Percentiles rank a stretch among this genome's conserved stretches.
These are phyloP conservation scores for Aspergillus vadensis DNA, from an alignment of 2,329 filamentous ascomycete genomes.

Conservation along the genomic window DNA sequence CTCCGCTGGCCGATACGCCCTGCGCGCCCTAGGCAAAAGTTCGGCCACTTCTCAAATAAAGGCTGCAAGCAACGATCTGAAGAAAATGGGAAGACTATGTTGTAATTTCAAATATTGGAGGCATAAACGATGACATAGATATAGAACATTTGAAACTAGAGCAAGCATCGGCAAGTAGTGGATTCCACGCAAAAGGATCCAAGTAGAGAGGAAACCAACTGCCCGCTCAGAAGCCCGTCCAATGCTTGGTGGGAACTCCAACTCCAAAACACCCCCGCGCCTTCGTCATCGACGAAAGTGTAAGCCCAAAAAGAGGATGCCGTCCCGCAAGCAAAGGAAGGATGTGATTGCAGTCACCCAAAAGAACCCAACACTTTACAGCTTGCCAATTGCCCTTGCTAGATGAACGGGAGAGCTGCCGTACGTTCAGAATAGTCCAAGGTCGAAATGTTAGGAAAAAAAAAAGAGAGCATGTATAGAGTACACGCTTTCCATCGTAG, in stretches of 20 bases:
- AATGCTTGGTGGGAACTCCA: slow-evolving; percentile 6
- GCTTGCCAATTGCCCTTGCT: background rate
- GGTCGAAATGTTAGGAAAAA: slow-evolving; percentile 13
- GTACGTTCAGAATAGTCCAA: background rate
- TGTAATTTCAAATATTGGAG: background rate
- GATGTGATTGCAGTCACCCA: slow-evolving; percentile 5
- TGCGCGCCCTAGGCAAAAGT: background rate
- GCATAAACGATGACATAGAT: background rate
- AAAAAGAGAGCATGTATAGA: slow-evolving; percentile 36
- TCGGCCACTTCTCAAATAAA: background rate
- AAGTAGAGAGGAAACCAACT: background rate
- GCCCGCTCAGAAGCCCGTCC: background rate
- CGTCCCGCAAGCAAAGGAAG: background rate
- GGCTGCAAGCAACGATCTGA: background rate
- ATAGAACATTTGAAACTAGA: background rate
- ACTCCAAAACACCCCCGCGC: slow-evolving; percentile 3
- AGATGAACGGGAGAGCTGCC: background rate
- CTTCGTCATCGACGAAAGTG: background rate
- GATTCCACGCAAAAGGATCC: background rate
- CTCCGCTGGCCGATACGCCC: background rate
- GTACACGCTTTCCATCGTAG: slow-evolving; percentile 39
- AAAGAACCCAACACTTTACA: slow-evolving; percentile 15
- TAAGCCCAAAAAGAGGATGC: background rate
- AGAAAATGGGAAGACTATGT: background rate
- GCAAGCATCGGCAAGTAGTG: background rate